Conservation (phyloP, 371 early-diverging fungal species). For the Zychaea mexicana region DNA sequence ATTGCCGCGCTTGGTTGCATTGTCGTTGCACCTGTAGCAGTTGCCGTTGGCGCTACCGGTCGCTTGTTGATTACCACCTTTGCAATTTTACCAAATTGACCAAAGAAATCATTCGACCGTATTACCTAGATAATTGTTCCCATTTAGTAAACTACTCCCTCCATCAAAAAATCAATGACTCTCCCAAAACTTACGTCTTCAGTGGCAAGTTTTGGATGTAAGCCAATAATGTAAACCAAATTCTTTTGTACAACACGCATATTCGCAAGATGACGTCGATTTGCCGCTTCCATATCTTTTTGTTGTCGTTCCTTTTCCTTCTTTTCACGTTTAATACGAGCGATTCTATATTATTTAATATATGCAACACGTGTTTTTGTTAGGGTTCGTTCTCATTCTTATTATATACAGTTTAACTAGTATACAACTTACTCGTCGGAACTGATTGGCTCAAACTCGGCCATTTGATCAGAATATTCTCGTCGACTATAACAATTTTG, state of each 20-base stretch:
- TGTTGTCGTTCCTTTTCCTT: conserved; percentile 88
- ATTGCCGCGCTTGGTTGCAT: conserved; percentile 72
- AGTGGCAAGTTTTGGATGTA: conserved; percentile 80
- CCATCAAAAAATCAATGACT: neutral
- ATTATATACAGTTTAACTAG: neutral
- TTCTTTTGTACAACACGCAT: conserved; percentile 95
- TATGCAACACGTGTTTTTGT: no score
- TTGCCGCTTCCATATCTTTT: conserved; percentile 86
- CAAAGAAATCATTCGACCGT: conserved; percentile 89
- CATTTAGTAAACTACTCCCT: neutral
- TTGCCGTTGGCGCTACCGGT: conserved; percentile 59
- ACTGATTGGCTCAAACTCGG: conserved; percentile 88
- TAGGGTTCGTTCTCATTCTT: no score
- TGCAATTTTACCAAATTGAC: conserved; percentile 94
- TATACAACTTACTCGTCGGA: conserved; percentile 79
- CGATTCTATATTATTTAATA: conserved; percentile 34
- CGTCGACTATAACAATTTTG: conserved; percentile 58
- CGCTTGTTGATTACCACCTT: conserved; percentile 87
- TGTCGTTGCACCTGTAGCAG: conserved; percentile 42
- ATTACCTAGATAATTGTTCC: conserved; percentile 54
- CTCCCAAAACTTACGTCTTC: conserved; percentile 75
- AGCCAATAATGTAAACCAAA: conserved; percentile 92
- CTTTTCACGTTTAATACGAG: conserved; percentile 74
- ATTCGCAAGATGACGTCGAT: conserved; percentile 85
- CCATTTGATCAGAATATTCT: conserved; percentile 82